Evolutionary conservation across 2,329 filamentous ascomycete species (phyloP), one percentile per base, ranked within the genome.

Genomic region (Sclerotinia borealis): DNA sequence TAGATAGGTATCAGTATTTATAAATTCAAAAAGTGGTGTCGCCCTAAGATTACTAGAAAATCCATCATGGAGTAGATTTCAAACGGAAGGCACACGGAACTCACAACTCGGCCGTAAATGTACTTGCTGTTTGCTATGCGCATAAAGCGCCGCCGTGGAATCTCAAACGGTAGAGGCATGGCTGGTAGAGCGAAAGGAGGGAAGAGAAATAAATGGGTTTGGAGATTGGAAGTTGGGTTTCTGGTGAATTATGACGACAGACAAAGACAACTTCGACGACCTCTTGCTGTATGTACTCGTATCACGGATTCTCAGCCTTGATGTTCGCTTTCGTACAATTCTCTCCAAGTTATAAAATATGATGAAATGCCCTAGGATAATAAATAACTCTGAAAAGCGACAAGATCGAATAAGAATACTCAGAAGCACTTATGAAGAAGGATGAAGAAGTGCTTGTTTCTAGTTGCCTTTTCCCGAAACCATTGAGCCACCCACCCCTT

Each of bases 51-150:
- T 22, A 19, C 19, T 48, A 34, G 39, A 13, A 17, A 19, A 47
- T 45, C 36, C 22, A 29, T 5, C 27, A 43, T n/a, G 4, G 15
- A 55, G 31, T 6, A 15, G 13, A 37, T 22, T 47, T 22, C 37
- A 49, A 45, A 47, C 4, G n/a, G n/a, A 29, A 51, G 41, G 27
- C 58, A 43, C 56, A 45, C 61, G n/a, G 36, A 60, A 85, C 88
- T 74, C 81, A 92, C 90, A 73, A 91, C 79, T 75, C 83, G 84
- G 68, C 88, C 89, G 76, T 86, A 90, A 68, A 92, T 85, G 76
- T 85, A 92, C 76, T 87, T 87, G 75, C 80, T 85, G 73, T 90
- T 91, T 72, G 89, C 79, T 71, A 84, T 78, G 74, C 88, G 83
- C 72, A 85, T 76, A 72, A 90, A 77, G 70, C 86, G 84, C 72